Evolutionary conservation across 2,329 filamentous ascomycete species (phyloP).

Genomic region (Colletotrichum lindemuthianum): DNA sequence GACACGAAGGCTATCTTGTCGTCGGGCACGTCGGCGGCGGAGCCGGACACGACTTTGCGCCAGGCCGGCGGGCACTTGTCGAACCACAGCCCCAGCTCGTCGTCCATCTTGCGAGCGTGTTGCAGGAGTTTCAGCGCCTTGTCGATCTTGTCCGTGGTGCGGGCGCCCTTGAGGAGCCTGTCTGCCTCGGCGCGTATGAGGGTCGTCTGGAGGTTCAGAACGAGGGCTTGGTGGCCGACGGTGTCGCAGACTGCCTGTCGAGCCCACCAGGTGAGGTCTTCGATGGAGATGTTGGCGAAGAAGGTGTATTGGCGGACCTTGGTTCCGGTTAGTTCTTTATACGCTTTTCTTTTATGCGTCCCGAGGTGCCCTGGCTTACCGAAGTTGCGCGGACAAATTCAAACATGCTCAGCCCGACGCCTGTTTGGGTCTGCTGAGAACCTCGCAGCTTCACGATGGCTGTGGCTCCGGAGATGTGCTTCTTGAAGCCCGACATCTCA

Average conservation of each 20-base stretch:
- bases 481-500: conserved; percentile 38
- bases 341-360: neutral
- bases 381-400: conserved; percentile 40
- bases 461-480: conserved; percentile 39
- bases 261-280: conserved; percentile 40
- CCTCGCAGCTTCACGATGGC: conserved; percentile 38
- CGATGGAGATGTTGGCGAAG: conserved; percentile 36
- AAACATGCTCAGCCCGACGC: conserved; percentile 40
- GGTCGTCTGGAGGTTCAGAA: conserved; percentile 41
- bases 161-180: conserved; percentile 33
- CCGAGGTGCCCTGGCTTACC: conserved; percentile 25
- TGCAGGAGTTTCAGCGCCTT: conserved; percentile 38
- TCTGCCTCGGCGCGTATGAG: conserved; percentile 40
- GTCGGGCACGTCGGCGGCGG: conserved; percentile 34
- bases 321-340: neutral
- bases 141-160: conserved; percentile 38
- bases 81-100: conserved; percentile 38
- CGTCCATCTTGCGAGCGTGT: conserved; percentile 35
- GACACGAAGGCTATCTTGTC: conserved; percentile 31
- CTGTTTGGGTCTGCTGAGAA: conserved; percentile 31
- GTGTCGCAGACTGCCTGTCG: conserved; percentile 37
- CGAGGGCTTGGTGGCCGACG: conserved; percentile 39
- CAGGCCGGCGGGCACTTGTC: conserved; percentile 37
- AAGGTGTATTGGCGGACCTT: conserved; percentile 41
- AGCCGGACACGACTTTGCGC: conserved; percentile 37